These are phyloP conservation scores for Kodamaea neixiangensis DNA, from an alignment of 805 yeast species.

Conservation along the genomic window DNA sequence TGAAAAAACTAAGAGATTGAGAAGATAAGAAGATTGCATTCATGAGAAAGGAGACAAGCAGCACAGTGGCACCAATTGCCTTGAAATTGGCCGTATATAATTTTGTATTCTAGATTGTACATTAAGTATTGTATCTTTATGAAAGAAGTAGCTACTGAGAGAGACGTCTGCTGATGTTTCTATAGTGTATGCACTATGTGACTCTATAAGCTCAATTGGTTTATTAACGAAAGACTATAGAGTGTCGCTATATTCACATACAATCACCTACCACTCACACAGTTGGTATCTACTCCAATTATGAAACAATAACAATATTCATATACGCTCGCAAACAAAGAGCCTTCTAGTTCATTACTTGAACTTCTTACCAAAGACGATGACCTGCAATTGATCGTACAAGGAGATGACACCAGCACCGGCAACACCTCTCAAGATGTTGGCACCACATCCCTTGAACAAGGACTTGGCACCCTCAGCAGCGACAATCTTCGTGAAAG, in stretches of 20 bases:
- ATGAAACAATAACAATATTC: slow-evolving; percentile 10
- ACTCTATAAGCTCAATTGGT: too few species aligned
- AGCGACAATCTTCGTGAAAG: slow-evolving; percentile 88
- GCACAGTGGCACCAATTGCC: background rate
- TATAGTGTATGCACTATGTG: too few species aligned
- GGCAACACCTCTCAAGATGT: slow-evolving; percentile 99
- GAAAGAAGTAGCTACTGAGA: too few species aligned
- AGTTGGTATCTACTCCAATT: too few species aligned
- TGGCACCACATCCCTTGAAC: slow-evolving; percentile 99
- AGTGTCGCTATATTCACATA: too few species aligned
- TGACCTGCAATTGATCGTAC: slow-evolving; percentile 95
- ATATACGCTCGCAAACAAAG: slow-evolving; percentile 4
- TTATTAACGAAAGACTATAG: too few species aligned
- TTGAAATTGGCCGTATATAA: background rate
- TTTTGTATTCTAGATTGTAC: slow-evolving; percentile 15
- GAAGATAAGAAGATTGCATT: background rate
- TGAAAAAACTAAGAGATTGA: background rate
- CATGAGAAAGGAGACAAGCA: background rate
- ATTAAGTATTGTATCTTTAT: slow-evolving; percentile 8
- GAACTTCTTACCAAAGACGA: slow-evolving; percentile 95
- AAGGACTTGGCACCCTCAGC: slow-evolving; percentile 92
- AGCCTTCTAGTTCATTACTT: slow-evolving; percentile 45
- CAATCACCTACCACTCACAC: too few species aligned
- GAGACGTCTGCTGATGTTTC: too few species aligned
- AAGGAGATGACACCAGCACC: slow-evolving; percentile 99